Evolutionary conservation across 371 early-diverging fungal genomes (phyloP).

Genomic region (Coemansia sp.): DNA sequence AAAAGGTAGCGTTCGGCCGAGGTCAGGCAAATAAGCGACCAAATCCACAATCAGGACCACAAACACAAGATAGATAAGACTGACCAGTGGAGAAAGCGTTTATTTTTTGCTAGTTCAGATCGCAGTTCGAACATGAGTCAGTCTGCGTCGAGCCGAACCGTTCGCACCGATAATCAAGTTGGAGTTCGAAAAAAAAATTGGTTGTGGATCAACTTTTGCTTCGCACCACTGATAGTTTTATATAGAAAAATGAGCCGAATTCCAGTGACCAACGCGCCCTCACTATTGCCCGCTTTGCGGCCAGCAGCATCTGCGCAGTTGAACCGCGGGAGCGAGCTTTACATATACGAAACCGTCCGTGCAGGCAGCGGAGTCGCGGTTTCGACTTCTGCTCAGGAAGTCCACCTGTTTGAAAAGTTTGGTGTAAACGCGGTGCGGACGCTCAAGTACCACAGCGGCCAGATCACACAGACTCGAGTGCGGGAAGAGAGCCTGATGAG

Average conservation of each 20-base stretch:
- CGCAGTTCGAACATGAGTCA: not conserved
- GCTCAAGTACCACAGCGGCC: constrained; percentile 56
- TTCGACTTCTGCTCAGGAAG: constrained; percentile 65
- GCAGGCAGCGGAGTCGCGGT: constrained; percentile 61
- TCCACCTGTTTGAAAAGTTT: constrained; percentile 65
- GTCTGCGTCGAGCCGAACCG: too few species aligned
- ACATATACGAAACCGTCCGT: constrained; percentile 66
- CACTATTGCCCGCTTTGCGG: constrained; percentile 50
- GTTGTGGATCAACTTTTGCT: too few species aligned
- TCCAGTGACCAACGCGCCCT: constrained; percentile 51
- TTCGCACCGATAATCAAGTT: too few species aligned
- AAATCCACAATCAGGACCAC: constrained; percentile 1
- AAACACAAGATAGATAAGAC: not conserved
- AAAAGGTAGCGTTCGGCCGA: not conserved
- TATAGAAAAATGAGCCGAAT: constrained; percentile 36
- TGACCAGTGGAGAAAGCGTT: too few species aligned
- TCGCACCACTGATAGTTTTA: not conserved
- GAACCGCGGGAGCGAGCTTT: constrained; percentile 54
- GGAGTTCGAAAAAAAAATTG: too few species aligned
- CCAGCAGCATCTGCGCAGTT: constrained; percentile 51
- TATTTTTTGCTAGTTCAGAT: too few species aligned
- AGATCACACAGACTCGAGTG: constrained; percentile 63
- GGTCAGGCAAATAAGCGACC: not conserved
- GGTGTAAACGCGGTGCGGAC: constrained; percentile 55
- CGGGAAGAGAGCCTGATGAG: constrained; percentile 64